Conservation (phyloP, 2,329 filamentous ascomycete species). For the Fusarium beomiforme region DNA sequence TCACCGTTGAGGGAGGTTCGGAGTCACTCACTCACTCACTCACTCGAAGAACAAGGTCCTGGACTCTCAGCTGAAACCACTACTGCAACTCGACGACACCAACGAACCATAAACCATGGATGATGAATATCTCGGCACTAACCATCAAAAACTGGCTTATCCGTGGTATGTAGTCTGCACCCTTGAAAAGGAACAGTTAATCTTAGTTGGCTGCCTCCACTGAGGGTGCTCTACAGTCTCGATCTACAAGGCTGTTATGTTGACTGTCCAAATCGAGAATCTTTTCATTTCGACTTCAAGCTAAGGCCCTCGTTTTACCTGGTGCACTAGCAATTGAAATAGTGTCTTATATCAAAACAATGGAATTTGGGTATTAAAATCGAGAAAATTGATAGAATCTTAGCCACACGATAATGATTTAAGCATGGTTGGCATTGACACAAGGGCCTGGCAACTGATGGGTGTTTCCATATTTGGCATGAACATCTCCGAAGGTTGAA, state of each 20-base stretch:
- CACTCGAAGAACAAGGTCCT: not conserved
- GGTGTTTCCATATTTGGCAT: conserved; percentile 34
- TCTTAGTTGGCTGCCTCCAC: conserved; percentile 13
- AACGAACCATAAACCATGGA: conserved; percentile 6
- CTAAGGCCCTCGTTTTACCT: conserved; percentile 8
- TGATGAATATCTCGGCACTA: conserved; percentile 1
- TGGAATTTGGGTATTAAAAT: not conserved
- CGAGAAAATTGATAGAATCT: not conserved
- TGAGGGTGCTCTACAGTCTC: not conserved
- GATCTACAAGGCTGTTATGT: conserved; percentile 17
- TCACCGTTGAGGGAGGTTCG: not conserved
- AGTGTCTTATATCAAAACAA: not conserved
- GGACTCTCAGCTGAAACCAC: conserved; percentile 29
- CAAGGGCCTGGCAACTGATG: conserved; percentile 7
- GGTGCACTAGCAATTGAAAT: conserved; percentile 6
- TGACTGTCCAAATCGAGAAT: conserved; percentile 10
- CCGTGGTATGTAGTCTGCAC: not conserved
- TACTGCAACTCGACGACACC: conserved; percentile 27
- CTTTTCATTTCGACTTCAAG: conserved; percentile 18
- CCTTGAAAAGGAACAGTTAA: not conserved
- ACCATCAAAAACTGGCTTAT: conserved; percentile 10
- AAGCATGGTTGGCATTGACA: conserved; percentile 18
- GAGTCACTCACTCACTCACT: conserved; percentile 7
- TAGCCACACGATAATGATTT: not conserved
- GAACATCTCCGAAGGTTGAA: conserved; percentile 8